These are phyloP conservation scores for Vaccinium corymbosum DNA, from an alignment of 148 eudicot genomes.

Conservation along the genomic window DNA sequence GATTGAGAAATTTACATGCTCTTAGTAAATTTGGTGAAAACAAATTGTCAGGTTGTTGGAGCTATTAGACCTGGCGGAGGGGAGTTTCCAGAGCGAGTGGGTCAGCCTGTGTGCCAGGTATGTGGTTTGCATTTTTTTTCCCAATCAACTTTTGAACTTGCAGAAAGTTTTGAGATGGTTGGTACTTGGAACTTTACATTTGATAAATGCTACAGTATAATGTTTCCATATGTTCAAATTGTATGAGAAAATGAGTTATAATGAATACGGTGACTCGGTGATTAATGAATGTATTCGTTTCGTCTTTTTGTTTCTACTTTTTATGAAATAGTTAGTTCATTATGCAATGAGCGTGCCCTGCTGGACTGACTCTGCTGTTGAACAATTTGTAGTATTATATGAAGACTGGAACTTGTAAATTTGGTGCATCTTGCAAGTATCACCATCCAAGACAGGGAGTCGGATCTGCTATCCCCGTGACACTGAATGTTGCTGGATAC, in stretches of 20 bases:
- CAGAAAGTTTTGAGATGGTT: neutral
- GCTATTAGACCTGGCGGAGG: conserved; percentile 52
- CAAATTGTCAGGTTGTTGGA: conserved; percentile 48
- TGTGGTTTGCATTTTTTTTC: neutral
- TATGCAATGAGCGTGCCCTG: neutral
- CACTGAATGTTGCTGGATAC: conserved; percentile 64
- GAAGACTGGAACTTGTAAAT: conserved; percentile 93
- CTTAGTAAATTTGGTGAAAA: conserved; percentile 2
- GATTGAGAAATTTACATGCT: conserved; percentile 7
- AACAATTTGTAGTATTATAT: conserved; percentile 64
- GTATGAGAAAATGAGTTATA: neutral
- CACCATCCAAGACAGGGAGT: conserved; percentile 89
- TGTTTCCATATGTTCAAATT: neutral
- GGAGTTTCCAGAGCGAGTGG: conserved; percentile 80
- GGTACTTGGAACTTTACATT: conserved; percentile 13
- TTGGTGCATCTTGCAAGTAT: conserved; percentile 92
- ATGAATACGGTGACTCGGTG: no score
- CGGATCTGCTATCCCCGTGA: conserved; percentile 46
- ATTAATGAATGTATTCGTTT: neutral
- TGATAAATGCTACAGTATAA: neutral
- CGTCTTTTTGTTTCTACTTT: conserved; percentile 7
- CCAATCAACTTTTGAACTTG: neutral
- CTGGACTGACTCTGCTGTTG: conserved; percentile 10
- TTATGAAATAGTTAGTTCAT: neutral
- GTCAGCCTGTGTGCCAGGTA: conserved; percentile 95